Base-by-base conservation (phyloP, 129 eudicot genomes). In the Flaveria ramosissima region DNA sequence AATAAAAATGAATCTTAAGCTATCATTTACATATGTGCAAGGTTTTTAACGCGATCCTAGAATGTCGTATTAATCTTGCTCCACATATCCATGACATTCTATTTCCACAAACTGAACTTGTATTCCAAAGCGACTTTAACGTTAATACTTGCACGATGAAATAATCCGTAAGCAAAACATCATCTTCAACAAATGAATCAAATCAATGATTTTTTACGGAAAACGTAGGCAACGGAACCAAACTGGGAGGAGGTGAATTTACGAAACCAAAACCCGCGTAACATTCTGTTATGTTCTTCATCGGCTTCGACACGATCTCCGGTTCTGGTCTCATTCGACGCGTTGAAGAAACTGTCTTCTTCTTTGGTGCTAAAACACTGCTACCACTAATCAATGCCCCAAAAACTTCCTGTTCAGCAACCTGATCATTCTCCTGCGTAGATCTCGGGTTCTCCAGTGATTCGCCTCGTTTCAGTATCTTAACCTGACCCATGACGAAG, bases 231-330 rank as follows among this genome's bases (percentile, higher is more conserved):
- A 84, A 60, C 7, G 89, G 92, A 19, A 88, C 26, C 7, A 83
- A 85, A 69, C 89, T 85, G 1, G 92, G 92, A 1, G 83, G 53
- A 24, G 92, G 92, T 3, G 92, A 85, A 21, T 81, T 57, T 6
- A 19, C 15, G 9, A 63, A 74, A 1, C 72, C 79, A 16, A 67
- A 80, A 9, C 89, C 92, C 2, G 92, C 89, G 23, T 83, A 88
- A 59, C 52, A 52, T 26, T 82, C 82, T 3, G 41, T 21, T 1
- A 59, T 7, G 3, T 26, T 47, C 41, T 47, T 50, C 70, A 19
- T 73, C 66, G 45, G 53, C 50, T 46, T 75, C 72, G 71, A 52
- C 11, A 43, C 55, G 14, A 21, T 50, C 52, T 48, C 21, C 23
- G 68, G 30, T 7, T 81, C 80, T 15, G 65, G 72, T 19, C 21